Evolutionary conservation across 495 filamentous ascomycete genomes (phyloP).

Genomic region (Aspergillus saccharolyticus): DNA sequence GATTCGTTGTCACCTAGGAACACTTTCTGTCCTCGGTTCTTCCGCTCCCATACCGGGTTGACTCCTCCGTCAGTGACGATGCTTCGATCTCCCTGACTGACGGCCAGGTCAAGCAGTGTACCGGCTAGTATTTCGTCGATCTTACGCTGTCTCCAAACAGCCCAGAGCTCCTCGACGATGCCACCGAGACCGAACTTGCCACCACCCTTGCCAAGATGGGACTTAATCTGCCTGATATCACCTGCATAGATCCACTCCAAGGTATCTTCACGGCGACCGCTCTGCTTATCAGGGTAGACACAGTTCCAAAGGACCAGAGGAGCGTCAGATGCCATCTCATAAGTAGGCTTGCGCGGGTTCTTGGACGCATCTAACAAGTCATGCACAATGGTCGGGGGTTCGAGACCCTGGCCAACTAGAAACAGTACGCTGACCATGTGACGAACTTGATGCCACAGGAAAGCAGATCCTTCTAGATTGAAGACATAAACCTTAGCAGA

Average conservation of each 20-base stretch:
- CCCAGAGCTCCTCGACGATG: conserved; percentile 72
- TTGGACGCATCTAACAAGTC: conserved; percentile 66
- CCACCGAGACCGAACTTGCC: conserved; percentile 60
- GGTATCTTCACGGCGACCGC: conserved; percentile 51
- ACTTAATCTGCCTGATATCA: conserved; percentile 39
- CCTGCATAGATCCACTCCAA: conserved; percentile 76
- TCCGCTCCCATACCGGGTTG: conserved; percentile 21
- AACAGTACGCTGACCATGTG: conserved; percentile 87
- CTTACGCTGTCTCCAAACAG: conserved; percentile 73
- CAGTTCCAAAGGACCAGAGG: conserved; percentile 95
- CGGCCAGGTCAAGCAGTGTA: conserved; percentile 58
- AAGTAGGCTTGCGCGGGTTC: conserved; percentile 69
- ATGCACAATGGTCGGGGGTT: conserved; percentile 63
- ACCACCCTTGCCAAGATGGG: conserved; percentile 31
- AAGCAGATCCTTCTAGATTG: conserved; percentile 81
- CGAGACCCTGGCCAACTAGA: conserved; percentile 83
- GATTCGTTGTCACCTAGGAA: conserved; percentile 66
- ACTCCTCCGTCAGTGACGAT: conserved; percentile 22
- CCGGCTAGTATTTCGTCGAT: conserved; percentile 81
- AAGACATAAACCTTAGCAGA: conserved; percentile 76
- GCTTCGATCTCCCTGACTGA: conserved; percentile 44
- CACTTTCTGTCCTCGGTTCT: conserved; percentile 49
- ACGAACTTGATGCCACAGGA: conserved; percentile 96
- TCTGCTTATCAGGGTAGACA: conserved; percentile 64
- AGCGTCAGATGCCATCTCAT: conserved; percentile 83